These are phyloP conservation scores for Tetradesmus lagerheimii DNA, from an alignment of 139 green algal genomes.

Conservation along the genomic window DNA sequence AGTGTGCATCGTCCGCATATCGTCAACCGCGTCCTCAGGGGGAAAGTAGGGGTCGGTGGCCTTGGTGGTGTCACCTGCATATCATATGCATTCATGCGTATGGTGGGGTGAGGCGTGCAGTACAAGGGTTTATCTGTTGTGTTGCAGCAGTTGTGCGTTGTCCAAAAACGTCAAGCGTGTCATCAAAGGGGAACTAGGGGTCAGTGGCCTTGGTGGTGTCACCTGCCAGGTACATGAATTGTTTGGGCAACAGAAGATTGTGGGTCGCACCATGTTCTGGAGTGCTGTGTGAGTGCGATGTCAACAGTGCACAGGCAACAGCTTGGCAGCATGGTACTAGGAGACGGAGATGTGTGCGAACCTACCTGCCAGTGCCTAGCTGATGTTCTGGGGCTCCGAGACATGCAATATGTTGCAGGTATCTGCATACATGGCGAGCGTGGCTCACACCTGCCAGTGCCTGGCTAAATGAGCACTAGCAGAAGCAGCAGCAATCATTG, in stretches of 20 bases:
- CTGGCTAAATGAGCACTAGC: no score
- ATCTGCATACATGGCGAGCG: background rate
- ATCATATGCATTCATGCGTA: background rate
- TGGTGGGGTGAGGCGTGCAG: no score
- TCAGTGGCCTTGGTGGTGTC: constrained; percentile 72
- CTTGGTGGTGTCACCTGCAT: constrained; percentile 67
- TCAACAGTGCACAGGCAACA: no score
- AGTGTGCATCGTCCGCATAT: no score
- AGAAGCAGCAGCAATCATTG: no score
- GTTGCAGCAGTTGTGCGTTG: no score
- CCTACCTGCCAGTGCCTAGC: constrained; percentile 68
- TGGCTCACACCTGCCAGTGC: no score
- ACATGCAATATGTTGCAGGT: no score
- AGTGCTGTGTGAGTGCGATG: no score
- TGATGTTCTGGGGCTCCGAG: constrained; percentile 81
- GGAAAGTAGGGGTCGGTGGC: constrained; percentile 75
- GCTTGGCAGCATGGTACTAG: no score
- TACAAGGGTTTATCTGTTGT: no score
- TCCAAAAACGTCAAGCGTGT: constrained; percentile 63
- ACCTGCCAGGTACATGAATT: constrained; percentile 47
- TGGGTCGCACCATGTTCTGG: background rate
- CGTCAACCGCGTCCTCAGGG: constrained; percentile 67
- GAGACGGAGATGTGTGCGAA: no score
- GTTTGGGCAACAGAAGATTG: background rate
- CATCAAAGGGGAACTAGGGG: constrained; percentile 79